A percentile compares a stretch with the other conserved stretches of the same genome.
Conservation (phyloP, 1,284 basidiomycete genomes). For the Austroboletus niveus region DNA sequence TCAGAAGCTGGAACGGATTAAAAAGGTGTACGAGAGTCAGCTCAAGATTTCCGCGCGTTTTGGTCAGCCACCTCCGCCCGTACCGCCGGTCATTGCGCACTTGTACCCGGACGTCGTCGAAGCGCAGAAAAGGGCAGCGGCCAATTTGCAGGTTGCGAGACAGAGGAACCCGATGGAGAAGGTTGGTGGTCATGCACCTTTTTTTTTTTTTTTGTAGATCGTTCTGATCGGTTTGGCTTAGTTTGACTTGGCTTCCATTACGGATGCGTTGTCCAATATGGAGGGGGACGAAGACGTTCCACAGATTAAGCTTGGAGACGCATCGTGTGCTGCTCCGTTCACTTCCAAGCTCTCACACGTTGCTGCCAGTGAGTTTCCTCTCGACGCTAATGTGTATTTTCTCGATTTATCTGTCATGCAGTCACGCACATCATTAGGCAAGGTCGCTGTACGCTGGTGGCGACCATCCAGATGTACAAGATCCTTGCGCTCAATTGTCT, state of each 20-base stretch:
- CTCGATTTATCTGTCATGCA: slow-evolving; percentile 31
- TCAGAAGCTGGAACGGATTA: slow-evolving; percentile 83
- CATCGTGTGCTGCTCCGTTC: slow-evolving; percentile 94
- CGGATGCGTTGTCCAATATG: slow-evolving; percentile 87
- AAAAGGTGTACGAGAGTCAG: slow-evolving; percentile 95
- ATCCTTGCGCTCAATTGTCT: slow-evolving; percentile 94
- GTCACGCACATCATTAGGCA: slow-evolving; percentile 95
- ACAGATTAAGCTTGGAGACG: slow-evolving; percentile 96
- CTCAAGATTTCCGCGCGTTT: slow-evolving; percentile 85
- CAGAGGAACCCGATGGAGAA: slow-evolving; percentile 89
- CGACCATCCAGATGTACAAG: slow-evolving; percentile 99
- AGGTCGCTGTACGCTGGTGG: slow-evolving; percentile 94
- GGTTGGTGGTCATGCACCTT: slow-evolving; percentile 39
- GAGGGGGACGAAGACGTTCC: slow-evolving; percentile 92
- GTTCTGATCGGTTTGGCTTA: slow-evolving; percentile 32
- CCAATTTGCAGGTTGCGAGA: slow-evolving; percentile 60
- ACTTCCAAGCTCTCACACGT: slow-evolving; percentile 95
- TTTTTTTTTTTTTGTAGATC: not conserved
- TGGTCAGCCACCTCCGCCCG: slow-evolving; percentile 88
- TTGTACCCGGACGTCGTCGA: slow-evolving; percentile 87
- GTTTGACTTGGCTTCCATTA: slow-evolving; percentile 89
- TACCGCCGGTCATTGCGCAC: slow-evolving; percentile 80
- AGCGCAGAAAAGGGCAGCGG: slow-evolving; percentile 78
- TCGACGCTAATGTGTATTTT: not conserved
- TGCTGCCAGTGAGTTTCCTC: slow-evolving; percentile 69